These are phyloP conservation scores for Ligustrum vulgare DNA, from an alignment of 257 asterid species.

Conservation along the genomic window DNA sequence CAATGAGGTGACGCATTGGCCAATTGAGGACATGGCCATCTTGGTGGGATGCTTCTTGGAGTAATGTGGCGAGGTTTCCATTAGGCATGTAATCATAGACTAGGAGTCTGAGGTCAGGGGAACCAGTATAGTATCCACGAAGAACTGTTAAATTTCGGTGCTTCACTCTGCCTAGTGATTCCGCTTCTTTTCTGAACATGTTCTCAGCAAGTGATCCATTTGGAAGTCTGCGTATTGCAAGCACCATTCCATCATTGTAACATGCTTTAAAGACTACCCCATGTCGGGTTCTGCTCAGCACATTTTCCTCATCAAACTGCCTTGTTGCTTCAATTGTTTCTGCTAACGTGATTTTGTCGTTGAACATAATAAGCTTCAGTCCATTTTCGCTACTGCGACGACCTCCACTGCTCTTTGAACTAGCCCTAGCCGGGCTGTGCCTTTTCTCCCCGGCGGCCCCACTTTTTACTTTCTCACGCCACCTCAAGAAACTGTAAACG, in stretches of 20 bases:
- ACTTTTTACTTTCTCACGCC: constrained; percentile 66
- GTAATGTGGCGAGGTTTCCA: constrained; percentile 63
- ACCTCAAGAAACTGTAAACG: constrained; percentile 56
- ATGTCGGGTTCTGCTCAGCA: constrained; percentile 51
- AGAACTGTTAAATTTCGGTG: constrained; percentile 73
- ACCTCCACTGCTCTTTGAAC: constrained; percentile 67
- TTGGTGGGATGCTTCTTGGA: constrained; percentile 78
- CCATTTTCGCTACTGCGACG: constrained; percentile 67
- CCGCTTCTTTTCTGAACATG: constrained; percentile 68
- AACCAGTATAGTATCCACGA: constrained; percentile 68
- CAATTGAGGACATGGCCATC: constrained; percentile 75
- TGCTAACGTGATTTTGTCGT: constrained; percentile 60
- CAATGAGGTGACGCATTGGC: constrained; percentile 80
- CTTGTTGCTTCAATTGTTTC: constrained; percentile 72
- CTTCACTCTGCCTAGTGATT: constrained; percentile 59
- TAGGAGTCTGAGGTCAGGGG: constrained; percentile 59
- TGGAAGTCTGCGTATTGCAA: constrained; percentile 55
- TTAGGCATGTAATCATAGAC: constrained; percentile 81
- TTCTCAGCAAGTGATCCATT: constrained; percentile 46
- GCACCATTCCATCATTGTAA: constrained; percentile 73
- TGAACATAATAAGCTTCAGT: constrained; percentile 69
- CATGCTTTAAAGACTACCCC: constrained; percentile 72
- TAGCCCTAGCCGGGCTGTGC: constrained; percentile 65
- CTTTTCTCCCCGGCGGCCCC: constrained; percentile 54
- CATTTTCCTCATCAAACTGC: constrained; percentile 71